Conservation (phyloP, 1,284 basidiomycete genomes). For the Rhodotorula sp. region DNA sequence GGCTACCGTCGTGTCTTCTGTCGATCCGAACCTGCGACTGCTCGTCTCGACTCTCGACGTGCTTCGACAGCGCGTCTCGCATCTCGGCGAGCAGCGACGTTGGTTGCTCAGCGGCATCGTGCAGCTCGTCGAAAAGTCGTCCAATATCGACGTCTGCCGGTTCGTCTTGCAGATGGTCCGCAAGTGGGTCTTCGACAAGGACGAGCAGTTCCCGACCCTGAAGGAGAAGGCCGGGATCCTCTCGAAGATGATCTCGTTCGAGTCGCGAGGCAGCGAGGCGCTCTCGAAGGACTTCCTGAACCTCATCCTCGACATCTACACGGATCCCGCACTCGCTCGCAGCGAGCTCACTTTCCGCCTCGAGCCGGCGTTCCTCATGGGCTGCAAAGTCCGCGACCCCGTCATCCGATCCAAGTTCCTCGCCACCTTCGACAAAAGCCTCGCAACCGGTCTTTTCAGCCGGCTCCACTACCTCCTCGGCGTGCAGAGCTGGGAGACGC, state of each 20-base stretch:
- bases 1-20: constrained; percentile 43
- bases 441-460: constrained; percentile 75
- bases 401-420: constrained; percentile 81
- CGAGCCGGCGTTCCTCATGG: constrained; percentile 89
- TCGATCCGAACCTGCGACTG: constrained; percentile 49
- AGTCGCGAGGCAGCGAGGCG: constrained; percentile 64
- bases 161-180: constrained; percentile 84
- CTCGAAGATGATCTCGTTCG: constrained; percentile 86
- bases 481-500: constrained; percentile 91
- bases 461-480: constrained; percentile 89
- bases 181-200: constrained; percentile 83
- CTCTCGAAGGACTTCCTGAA: constrained; percentile 84
- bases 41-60: constrained; percentile 57
- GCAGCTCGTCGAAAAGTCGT: constrained; percentile 88
- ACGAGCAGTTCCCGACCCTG: constrained; percentile 76
- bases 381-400: constrained; percentile 80
- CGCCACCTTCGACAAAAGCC: constrained; percentile 83
- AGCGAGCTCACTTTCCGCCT: constrained; percentile 92
- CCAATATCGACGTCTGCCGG: constrained; percentile 72
- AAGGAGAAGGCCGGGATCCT: constrained; percentile 93
- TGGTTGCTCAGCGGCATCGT: constrained; percentile 71
- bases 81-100: constrained; percentile 57
- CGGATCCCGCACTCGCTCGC: constrained; percentile 75
- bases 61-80: constrained; percentile 55
- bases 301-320: constrained; percentile 92